phyloP scores from a whole-genome alignment of 1,284 basidiomycete genomes.

The Vanrija humicola region DNA sequence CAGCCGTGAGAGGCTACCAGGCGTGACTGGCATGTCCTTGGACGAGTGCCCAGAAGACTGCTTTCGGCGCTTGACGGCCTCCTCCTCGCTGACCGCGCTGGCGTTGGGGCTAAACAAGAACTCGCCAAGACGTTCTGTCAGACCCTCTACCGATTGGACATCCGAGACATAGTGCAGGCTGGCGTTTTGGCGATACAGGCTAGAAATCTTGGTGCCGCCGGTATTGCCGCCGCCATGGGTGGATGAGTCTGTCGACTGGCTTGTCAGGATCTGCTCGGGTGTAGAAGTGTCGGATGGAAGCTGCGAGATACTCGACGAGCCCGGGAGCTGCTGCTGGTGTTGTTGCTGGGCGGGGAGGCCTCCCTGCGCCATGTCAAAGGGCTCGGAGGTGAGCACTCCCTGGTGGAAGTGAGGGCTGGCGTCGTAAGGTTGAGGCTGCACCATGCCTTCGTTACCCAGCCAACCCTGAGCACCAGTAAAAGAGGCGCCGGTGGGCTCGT shows the following conservation, averaged over 20 bases:
- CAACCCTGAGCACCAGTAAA: too few species aligned
- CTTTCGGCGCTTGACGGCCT: conserved; percentile 12
- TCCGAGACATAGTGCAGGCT: conserved; percentile 30
- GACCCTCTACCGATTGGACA: conserved; percentile 26
- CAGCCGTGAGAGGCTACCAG: neutral
- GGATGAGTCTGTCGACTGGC: conserved; percentile 14
- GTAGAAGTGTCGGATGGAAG: too few species aligned
- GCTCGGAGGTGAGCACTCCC: too few species aligned
- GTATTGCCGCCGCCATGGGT: conserved; percentile 19
- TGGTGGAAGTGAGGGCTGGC: too few species aligned
- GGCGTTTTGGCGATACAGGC: conserved; percentile 24
- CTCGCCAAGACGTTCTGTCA: conserved; percentile 41
- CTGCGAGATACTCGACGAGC: neutral
- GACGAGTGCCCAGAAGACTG: neutral
- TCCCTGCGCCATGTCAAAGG: too few species aligned
- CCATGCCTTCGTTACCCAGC: too few species aligned
- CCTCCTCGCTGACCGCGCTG: conserved; percentile 15
- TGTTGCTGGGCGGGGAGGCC: too few species aligned
- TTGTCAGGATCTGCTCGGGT: too few species aligned
- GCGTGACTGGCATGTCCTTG: neutral
- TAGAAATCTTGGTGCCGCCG: conserved; percentile 2
- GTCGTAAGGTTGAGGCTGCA: too few species aligned
- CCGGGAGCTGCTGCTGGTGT: too few species aligned
- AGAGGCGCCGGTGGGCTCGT: too few species aligned
- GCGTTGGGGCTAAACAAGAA: conserved; percentile 36